A percentile compares a stretch with the other conserved stretches of the same genome.
Evolutionary conservation across 192 early-diverging fungal genomes (phyloP).

Genomic region (Pilobolus umbonatus): DNA sequence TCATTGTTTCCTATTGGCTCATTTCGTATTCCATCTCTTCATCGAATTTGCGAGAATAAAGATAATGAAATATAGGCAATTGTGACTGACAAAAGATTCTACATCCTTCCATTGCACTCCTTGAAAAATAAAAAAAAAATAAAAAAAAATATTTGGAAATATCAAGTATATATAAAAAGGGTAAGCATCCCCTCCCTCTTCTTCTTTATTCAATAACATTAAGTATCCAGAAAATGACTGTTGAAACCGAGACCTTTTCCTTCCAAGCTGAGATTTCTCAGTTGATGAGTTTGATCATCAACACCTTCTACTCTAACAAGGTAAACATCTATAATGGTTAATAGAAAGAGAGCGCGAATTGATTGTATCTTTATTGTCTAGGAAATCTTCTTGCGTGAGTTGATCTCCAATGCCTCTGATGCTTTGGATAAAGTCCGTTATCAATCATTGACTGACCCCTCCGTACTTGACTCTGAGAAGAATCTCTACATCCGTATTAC

Average conservation of each 20-base stretch:
- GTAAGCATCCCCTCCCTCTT: too few species aligned
- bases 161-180: too few species aligned
- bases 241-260: constrained; percentile 71
- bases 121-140: not conserved
- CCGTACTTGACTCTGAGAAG: constrained; percentile 88
- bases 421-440: constrained; percentile 95
- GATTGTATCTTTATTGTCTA: constrained; percentile 8
- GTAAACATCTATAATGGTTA: constrained; percentile 29
- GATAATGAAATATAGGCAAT: too few species aligned
- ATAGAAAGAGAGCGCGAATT: not conserved
- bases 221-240: constrained; percentile 14
- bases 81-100: not conserved
- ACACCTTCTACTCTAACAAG: constrained; percentile 99
- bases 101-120: not conserved
- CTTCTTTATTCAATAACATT: not conserved
- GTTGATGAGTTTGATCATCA: constrained; percentile 99
- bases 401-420: constrained; percentile 83
- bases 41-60: constrained; percentile 1
- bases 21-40: too few species aligned
- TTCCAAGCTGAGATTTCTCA: constrained; percentile 99
- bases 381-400: constrained; percentile 93
- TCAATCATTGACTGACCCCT: constrained; percentile 90
- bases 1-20: too few species aligned
- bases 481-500: constrained; percentile 93
- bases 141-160: not conserved